These are phyloP conservation scores for Saitozyma sp. DNA, from an alignment of 768 basidiomycete genomes.

Conservation along the genomic window DNA sequence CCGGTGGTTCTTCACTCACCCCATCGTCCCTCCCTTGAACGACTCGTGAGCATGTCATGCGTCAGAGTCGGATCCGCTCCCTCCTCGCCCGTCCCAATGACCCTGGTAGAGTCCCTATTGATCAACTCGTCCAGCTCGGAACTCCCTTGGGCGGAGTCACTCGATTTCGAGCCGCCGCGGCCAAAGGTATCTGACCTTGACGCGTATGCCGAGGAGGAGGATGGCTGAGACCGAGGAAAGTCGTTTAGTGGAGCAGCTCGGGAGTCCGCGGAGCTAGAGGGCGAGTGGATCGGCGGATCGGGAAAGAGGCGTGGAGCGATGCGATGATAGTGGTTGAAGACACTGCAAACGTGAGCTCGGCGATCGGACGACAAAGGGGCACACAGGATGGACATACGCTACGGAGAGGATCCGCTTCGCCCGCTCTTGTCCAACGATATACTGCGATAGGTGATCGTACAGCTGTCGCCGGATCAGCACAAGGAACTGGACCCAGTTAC, in stretches of 20 bases:
- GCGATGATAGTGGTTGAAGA: slow-evolving; percentile 93
- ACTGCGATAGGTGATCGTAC: slow-evolving; percentile 80
- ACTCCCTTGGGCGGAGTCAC: no score
- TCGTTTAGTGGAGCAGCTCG: not conserved
- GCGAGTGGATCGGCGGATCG: no score
- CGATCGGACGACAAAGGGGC: not conserved
- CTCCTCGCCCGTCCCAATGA: slow-evolving; percentile 19
- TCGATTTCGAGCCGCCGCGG: no score
- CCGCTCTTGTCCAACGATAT: slow-evolving; percentile 83
- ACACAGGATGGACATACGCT: slow-evolving; percentile 63
- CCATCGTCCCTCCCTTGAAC: slow-evolving; percentile 39
- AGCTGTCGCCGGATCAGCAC: slow-evolving; percentile 57
- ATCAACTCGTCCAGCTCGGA: slow-evolving; percentile 13
- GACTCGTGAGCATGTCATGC: slow-evolving; percentile 31
- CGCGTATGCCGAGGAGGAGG: slow-evolving; percentile 7
- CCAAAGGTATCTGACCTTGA: no score
- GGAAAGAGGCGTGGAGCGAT: slow-evolving; percentile 56
- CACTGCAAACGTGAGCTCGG: slow-evolving; percentile 56
- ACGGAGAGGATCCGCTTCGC: slow-evolving; percentile 94
- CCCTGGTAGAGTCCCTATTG: slow-evolving; percentile 26
- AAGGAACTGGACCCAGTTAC: no score
- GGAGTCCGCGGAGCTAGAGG: not conserved
- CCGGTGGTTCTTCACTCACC: slow-evolving; percentile 14
- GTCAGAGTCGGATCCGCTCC: slow-evolving; percentile 41
- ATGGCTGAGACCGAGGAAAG: slow-evolving; percentile 1